Evolutionary conservation across 2,329 filamentous ascomycete genomes (phyloP), one percentile per base, ranked within the genome.

Genomic region (Alternaria longipes): DNA sequence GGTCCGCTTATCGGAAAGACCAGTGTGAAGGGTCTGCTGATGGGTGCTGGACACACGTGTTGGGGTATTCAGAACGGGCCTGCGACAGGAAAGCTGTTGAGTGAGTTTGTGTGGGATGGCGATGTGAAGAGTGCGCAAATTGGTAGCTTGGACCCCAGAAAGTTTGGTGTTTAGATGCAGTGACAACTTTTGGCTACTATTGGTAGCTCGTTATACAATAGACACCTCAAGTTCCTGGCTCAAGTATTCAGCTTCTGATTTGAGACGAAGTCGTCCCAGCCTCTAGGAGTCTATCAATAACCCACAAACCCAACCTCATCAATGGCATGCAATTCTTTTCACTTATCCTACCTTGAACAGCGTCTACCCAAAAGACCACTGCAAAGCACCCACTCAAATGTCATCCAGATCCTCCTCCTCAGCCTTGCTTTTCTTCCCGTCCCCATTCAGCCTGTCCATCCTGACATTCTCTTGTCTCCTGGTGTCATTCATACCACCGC

Each of bases 21-120:
- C 8, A 85, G 86, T 2, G 87, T 90, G 0, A 86, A 88, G 7
- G 93, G 94, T 0, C 73, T 98, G 44, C 90, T 91, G 77, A 83
- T 98, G 61, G 95, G 95, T 0, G 86, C 92, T 0, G 95, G 95
- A 0, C 95, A 99, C 82, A 97, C 93, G 1, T 98, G 94, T 81
- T 99, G 95, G 95, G 95, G 95, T 0, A 97, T 99, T 22, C 94
- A 98, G 81, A 98, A 99, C 81, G 93, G 89, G 0, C 94, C 94
- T 1, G 95, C 86, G 1, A 98, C 94, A 36, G 81, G 80, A 2
- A 82, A 80, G 67, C 59, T 82, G 67, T 71, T 84, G 52, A 78
- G 73, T 66, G 82, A 84, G 72, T 73, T 83, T 65, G 80, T 83
- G 34, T 83, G 80, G 74, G 81, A 83, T 24, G 81, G 81, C 0